Conservation (phyloP, 768 basidiomycete species). For the Termitomyces sp. region DNA sequence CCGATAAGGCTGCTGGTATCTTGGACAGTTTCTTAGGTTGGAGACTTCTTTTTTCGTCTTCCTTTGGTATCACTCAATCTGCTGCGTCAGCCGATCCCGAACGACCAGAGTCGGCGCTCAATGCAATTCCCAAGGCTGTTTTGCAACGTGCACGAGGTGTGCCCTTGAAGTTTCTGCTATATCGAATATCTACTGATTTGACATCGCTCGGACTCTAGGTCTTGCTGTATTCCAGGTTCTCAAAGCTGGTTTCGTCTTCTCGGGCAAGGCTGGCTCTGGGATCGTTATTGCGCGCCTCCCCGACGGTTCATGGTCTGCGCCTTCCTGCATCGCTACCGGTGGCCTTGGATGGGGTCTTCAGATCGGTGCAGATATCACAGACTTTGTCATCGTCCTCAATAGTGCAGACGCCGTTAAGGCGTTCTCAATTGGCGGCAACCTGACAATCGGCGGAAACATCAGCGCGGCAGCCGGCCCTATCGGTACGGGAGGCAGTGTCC, state of each 20-base stretch:
- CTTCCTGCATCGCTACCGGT: slow-evolving; percentile 94
- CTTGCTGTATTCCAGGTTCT: slow-evolving; percentile 94
- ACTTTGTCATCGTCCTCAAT: slow-evolving; percentile 97
- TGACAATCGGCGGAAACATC: slow-evolving; percentile 91
- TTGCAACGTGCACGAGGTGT: slow-evolving; percentile 84
- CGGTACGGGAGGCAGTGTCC: slow-evolving; percentile 89
- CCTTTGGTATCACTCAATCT: slow-evolving; percentile 2
- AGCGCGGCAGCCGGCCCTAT: slow-evolving; percentile 88
- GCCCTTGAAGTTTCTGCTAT: slow-evolving; percentile 6
- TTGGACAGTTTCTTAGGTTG: slow-evolving; percentile 88
- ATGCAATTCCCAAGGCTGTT: slow-evolving; percentile 91
- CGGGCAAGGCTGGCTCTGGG: slow-evolving; percentile 91
- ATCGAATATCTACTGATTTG: too few relatives aligned
- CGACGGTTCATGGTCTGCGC: slow-evolving; percentile 96
- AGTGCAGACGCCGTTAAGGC: slow-evolving; percentile 94
- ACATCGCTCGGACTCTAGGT: slow-evolving; percentile 39
- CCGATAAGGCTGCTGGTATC: slow-evolving; percentile 92
- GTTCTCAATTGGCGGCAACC: slow-evolving; percentile 93
- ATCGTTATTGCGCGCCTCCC: slow-evolving; percentile 89
- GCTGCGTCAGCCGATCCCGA: slow-evolving; percentile 71
- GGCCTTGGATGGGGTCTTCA: slow-evolving; percentile 95
- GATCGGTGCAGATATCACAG: slow-evolving; percentile 92
- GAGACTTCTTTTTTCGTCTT: neutral
- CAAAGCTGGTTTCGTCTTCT: slow-evolving; percentile 93
- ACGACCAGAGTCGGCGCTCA: slow-evolving; percentile 86